A percentile compares a stretch with the other conserved stretches of the same genome.
Conservation (phyloP, 2,329 filamentous ascomycete species). For the Fusarium austroafricanum region DNA sequence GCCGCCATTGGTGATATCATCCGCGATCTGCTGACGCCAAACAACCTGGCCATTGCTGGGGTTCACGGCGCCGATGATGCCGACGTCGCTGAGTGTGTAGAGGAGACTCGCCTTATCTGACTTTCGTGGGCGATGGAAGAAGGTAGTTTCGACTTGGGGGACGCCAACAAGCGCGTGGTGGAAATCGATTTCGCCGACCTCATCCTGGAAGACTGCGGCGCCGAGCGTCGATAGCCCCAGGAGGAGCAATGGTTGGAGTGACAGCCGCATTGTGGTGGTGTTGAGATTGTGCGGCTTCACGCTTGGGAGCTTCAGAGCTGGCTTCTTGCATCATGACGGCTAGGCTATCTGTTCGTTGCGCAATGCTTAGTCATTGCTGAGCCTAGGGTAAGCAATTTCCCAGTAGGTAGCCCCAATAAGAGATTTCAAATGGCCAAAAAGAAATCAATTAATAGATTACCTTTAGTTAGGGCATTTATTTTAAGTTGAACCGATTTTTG, state of each 20-base stretch:
- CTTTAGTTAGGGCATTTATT: too few relatives aligned
- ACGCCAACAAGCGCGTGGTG: conserved; percentile 90
- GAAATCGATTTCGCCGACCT: conserved; percentile 92
- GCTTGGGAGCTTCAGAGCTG: conserved; percentile 40
- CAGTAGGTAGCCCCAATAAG: not conserved
- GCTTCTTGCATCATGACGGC: conserved; percentile 36
- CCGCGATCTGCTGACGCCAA: conserved; percentile 84
- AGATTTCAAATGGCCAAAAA: not conserved
- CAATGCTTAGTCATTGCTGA: conserved; percentile 42
- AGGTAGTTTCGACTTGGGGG: conserved; percentile 84
- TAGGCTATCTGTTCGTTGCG: conserved; percentile 45
- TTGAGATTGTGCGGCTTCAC: conserved; percentile 43
- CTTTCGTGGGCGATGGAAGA: conserved; percentile 89
- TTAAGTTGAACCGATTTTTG: not conserved
- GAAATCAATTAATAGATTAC: too few relatives aligned
- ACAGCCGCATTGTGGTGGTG: conserved; percentile 51
- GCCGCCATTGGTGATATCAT: conserved; percentile 58
- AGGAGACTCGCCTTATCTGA: conserved; percentile 88
- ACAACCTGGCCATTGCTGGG: conserved; percentile 85
- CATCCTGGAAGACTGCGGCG: conserved; percentile 83
- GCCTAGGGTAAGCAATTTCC: conserved; percentile 16
- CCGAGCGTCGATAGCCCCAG: conserved; percentile 58
- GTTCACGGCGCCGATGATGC: conserved; percentile 87
- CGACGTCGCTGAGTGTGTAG: conserved; percentile 89
- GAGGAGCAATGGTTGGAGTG: conserved; percentile 52